Evolutionary conservation across 345 rosid species (phyloP), one percentile per base, ranked within the genome.

Genomic region (Cardamine chenopodiifolia): DNA sequence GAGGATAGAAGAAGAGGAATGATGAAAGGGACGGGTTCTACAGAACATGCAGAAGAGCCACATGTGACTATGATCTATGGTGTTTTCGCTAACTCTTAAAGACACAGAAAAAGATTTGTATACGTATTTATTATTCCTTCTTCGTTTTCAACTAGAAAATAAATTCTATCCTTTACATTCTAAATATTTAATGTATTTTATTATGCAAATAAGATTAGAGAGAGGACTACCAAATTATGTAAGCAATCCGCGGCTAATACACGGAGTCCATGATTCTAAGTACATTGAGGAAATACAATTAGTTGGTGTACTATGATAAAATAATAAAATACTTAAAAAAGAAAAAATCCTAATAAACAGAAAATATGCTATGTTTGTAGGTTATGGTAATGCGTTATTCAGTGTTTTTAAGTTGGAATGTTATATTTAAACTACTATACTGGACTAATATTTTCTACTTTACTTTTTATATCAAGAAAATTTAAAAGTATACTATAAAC

Each of bases 1-100:
- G 26, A 62, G 53, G 55, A n/a, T 3, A 34, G 62, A 35, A 62
- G 56, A 68, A 35, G 40, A 35, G 14, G 40, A 56, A 32, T 32
- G 10, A 53, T 60, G 80, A 76, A 31, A 25, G 25, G 15, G 65
- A 69, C 40, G 19, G 26, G 49, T 61, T 61, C 13, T 18, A 44
- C 17, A 62, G 59, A 70, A 62, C 75, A 76, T 76, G 75, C 52
- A 69, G 26, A 20, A 70, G 75, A 76, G 65, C 65, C 80, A 76
- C 66, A 62, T 70, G 70, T 76, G 65, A 32, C 22, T 37, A 29
- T n/a, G 37, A 25, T 62, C 44, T 63, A 35, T 70, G 58, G 25
- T n/a, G 22, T 32, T 53, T 62, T 31, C 14, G 57, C 3, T 68
- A n/a, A 56, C 40, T 62, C 57, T 61, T 10, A 34, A 31, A 54